Base-by-base conservation (phyloP, 768 basidiomycete genomes). In the Mycena floridula region DNA sequence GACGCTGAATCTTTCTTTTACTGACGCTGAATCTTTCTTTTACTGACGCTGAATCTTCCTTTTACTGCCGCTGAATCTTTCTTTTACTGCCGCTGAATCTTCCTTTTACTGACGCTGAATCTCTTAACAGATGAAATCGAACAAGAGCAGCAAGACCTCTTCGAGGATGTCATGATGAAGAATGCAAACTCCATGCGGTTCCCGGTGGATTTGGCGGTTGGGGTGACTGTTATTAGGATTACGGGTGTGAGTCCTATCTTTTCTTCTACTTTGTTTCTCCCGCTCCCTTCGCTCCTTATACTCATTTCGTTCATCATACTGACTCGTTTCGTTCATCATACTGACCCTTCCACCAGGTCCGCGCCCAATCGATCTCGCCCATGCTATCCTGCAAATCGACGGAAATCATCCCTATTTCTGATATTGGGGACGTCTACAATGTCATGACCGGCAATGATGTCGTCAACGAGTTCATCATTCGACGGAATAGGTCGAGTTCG, bases 371-470 rank as follows among this genome's bases (percentile, higher is more conserved):
- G 7, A 77, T 93, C 36, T 85, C 82, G 4, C 76, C 84, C 2
- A 66, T 69, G 0, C 63, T 90, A 40, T 73, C 80, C 8, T 86
- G 87, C 63, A 80, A 81, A 64, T 80, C 86, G 2, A 86, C 84
- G 1, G 92, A 96, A 54, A 79, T 95, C 43, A 81, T 94, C 43
- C 74, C 79, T 5, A 63, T 93, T 21, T 64, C 75, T 3, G 91
- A 94, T 47, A 76, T 96, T 50, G 89, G 89, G 63, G 92, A 96
- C 53, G 77, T 89, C 1, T 87, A 90, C 62, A 86, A 85, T 37
- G 80, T 91, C 18, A 78, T 82, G 2, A 85, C 82, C 13, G 85
- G 86, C 6, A 76, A 81, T 13, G 87, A 91, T 42, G 49, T 46
- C 45, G 60, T 62, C 18, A 69, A 82, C 44, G 87, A 92, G 55